Percentiles rank a stretch among this genome's conserved stretches.
Evolutionary conservation across 768 basidiomycete genomes (phyloP).

Genomic region (Tricholoma hemisulphureum): DNA sequence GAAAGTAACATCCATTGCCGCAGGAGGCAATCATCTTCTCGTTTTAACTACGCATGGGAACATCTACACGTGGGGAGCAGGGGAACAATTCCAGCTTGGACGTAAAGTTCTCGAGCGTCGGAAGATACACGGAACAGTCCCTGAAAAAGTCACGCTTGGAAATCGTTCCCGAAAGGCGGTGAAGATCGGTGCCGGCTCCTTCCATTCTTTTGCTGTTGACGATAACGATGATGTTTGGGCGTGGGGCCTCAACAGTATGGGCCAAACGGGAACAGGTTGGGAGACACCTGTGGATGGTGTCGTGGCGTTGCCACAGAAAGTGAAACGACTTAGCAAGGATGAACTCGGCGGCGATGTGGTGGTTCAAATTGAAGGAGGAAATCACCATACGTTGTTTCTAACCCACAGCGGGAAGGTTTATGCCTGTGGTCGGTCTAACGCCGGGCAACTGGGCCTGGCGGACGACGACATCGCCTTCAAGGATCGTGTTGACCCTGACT

Average conservation of each 20-base stretch:
- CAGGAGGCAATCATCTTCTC: constrained; percentile 87
- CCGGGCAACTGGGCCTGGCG: constrained; percentile 76
- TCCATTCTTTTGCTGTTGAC: constrained; percentile 90
- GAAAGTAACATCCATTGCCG: constrained; percentile 71
- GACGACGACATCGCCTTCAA: constrained; percentile 69
- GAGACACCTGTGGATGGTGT: constrained; percentile 45
- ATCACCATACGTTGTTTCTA: constrained; percentile 89
- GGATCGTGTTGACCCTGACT: constrained; percentile 53
- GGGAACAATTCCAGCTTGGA: constrained; percentile 89
- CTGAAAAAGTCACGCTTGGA: constrained; percentile 82
- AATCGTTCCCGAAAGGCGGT: constrained; percentile 57
- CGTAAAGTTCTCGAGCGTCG: constrained; percentile 86
- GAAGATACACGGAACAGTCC: constrained; percentile 85
- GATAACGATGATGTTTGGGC: constrained; percentile 82
- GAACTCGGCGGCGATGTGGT: constrained; percentile 61
- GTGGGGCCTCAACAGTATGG: constrained; percentile 95
- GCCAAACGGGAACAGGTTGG: constrained; percentile 69
- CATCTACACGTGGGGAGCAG: constrained; percentile 88
- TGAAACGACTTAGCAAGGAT: constrained; percentile 60
- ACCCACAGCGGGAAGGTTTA: constrained; percentile 81
- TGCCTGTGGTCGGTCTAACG: constrained; percentile 82
- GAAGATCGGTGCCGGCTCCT: constrained; percentile 75
- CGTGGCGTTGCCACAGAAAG: constrained; percentile 61
- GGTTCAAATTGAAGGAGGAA: constrained; percentile 76
- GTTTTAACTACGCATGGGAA: constrained; percentile 86